Conservation (phyloP, 2,329 filamentous ascomycete genomes). For the Ophiostoma himal-ulmi region DNA sequence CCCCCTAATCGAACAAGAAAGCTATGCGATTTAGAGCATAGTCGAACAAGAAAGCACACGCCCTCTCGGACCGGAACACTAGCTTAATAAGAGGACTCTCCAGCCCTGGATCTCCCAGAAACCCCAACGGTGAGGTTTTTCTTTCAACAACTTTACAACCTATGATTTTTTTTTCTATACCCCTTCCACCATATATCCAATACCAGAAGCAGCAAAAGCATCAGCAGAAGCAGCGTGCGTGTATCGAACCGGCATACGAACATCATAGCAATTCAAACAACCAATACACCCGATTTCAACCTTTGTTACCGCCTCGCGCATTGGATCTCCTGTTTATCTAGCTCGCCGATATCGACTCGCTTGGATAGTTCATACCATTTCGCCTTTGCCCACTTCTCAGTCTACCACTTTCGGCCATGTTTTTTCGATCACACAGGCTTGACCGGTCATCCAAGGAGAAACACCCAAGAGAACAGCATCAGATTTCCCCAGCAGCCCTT, state of each 20-base stretch:
- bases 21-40: slow-evolving; percentile 3
- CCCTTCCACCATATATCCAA: slow-evolving; percentile 10
- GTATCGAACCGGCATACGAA: neutral
- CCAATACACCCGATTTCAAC: neutral
- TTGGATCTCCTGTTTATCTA: neutral
- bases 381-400: neutral
- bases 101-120: slow-evolving; percentile 22
- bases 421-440: slow-evolving; percentile 40
- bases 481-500: slow-evolving; percentile 28
- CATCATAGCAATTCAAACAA: neutral
- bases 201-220: slow-evolving; percentile 13
- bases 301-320: neutral
- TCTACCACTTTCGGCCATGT: slow-evolving; percentile 37
- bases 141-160: slow-evolving; percentile 18
- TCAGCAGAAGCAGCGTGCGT: slow-evolving; percentile 17
- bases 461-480: slow-evolving; percentile 35
- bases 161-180: slow-evolving; percentile 9
- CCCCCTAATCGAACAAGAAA: slow-evolving; percentile 11
- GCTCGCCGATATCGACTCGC: neutral
- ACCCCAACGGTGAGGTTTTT: slow-evolving; percentile 17
- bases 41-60: slow-evolving; percentile 12
- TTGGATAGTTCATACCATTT: neutral
- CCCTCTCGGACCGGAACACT: slow-evolving; percentile 11
- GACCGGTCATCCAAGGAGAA: slow-evolving; percentile 38
- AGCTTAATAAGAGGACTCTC: slow-evolving; percentile 12